Base-by-base conservation (phyloP, 352 stramenopile genomes). In the Globisporangium rhizosaccharum region DNA sequence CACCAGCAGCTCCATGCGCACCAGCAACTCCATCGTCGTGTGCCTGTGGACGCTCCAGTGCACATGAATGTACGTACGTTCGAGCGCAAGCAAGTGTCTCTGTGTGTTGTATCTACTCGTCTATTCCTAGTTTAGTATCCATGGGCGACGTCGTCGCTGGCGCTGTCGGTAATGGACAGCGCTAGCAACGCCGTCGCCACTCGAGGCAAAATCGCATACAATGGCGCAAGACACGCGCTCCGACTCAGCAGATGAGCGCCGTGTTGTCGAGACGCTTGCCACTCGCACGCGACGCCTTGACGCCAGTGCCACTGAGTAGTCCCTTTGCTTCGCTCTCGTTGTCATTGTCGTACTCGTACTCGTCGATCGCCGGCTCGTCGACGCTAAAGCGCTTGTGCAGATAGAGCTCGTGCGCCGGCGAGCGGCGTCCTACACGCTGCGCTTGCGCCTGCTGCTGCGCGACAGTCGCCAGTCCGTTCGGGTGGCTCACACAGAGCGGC, bases 301-400 rank as follows among this genome's bases (percentile, higher is more conserved):
- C 42, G 8, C 39, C n/a, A 10, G 30, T 55, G 2, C 37, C 49
- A 17, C 23, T 51, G 51, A 67, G 51, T n/a, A 67, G 50, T 25
- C 49, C 44, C 10, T 53, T 58, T n/a, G 61, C 51, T 44, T 66
- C 51, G 20, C 23, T 44, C 2, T 12, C 42, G 51, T 56, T 56
- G 30, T 62, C 56, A 42, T 76, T 56, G 30, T 62, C 56, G 46
- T 76, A 69, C 49, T 85, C 65, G 42, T 72, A 65, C 60, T 81
- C 72, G 49, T 75, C 72, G 59, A 69, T 51, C 18, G 60, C 62
- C 51, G 80, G 69, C 39, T 81, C 74, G 60, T 84, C 72, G 67
- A 84, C 76, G 45, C 74, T 84, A 53, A 81, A 81, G 51, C 74
- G 72, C 56, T 82, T 82, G 64, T 67, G 56, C 50, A 56, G 17